A percentile compares a stretch with the other conserved stretches of the same genome.
Conservation (phyloP, 202 grass and related monocot genomes). For the Musa balbisiana region DNA sequence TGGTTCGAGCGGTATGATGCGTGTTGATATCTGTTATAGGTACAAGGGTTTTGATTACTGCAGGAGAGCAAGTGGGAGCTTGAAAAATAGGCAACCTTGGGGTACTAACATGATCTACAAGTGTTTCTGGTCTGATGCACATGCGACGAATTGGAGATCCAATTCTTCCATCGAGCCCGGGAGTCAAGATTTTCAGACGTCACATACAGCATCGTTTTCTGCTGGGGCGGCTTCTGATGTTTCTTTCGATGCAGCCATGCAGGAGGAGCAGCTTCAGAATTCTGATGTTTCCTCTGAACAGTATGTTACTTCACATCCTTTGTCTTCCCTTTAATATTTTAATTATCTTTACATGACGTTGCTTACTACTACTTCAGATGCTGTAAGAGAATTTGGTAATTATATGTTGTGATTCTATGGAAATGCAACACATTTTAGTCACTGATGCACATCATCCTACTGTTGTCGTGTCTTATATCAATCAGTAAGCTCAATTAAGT, state of each 20-base stretch:
- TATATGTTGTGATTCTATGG: too few species aligned
- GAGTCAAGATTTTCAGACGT: slow-evolving; percentile 33
- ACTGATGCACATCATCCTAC: too few species aligned
- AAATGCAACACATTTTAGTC: too few species aligned
- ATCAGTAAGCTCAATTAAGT: too few species aligned
- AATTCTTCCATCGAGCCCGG: slow-evolving; percentile 41
- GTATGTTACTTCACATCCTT: slow-evolving; percentile 32
- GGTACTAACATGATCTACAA: slow-evolving; percentile 30
- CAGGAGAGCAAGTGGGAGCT: slow-evolving; percentile 43
- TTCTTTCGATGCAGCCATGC: slow-evolving; percentile 41
- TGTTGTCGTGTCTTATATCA: too few species aligned
- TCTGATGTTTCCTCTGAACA: slow-evolving; percentile 34
- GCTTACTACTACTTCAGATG: background rate
- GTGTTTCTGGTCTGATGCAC: slow-evolving; percentile 46
- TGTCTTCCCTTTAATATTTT: background rate
- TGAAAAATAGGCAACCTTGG: slow-evolving; percentile 48
- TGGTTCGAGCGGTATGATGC: background rate
- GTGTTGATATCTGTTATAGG: slow-evolving; percentile 40
- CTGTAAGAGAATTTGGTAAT: too few species aligned
- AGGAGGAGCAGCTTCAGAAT: slow-evolving; percentile 38
- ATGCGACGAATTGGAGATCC: slow-evolving; percentile 32
- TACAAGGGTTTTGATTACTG: slow-evolving; percentile 51
- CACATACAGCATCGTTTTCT: slow-evolving; percentile 51
- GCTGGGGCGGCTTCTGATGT: slow-evolving; percentile 50
- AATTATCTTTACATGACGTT: background rate